Base-by-base conservation (phyloP, 2,329 filamentous ascomycete genomes). In the Neofusicoccum ribis region DNA sequence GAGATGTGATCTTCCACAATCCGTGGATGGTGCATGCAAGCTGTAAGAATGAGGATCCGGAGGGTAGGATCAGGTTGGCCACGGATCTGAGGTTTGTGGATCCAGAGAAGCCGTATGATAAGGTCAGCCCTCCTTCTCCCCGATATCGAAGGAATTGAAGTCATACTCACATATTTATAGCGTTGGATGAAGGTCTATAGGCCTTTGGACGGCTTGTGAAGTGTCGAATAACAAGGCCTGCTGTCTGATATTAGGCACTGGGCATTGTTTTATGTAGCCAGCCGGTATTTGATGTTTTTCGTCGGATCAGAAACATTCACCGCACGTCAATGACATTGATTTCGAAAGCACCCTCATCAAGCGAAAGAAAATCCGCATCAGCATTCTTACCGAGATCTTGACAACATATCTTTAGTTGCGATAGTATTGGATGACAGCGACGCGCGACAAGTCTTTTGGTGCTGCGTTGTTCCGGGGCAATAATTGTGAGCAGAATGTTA, bases 1-100 rank as follows among this genome's bases (percentile, higher is more conserved):
- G 66, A 3, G 66, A 65, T 51, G 54, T 67, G 3, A 52, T 65
- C 11, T 65, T 67, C 11, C 62, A 65, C 17, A 67, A 56, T 27
- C 37, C 52, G 49, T 51, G 49, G 49, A 51, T 51, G 49, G 49
- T 51, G 14, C 44, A 46, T 12, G 44, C 17, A n/a, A 62, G 62
- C 20, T 61, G 52, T 44, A 65, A 52, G 54, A 67, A 65, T 12
- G 54, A 56, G 46, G 51, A 60, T 46, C 63, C 63, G 11, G 23
- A 65, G 5, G 44, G 23, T 0, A 36, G 56, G 11, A 65, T 67
- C 64, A 34, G 31, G 27, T 34, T 51, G 49, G 49, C 49, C 27
- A 51, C 49, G 27, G 49, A 51, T 37, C 17, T 36, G 15, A 27
- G 49, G 31, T 51, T 51, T 17, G 49, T 51, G 49, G 49, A 51